Evolutionary conservation across 2,329 filamentous ascomycete species (phyloP).

Genomic region (Thermochaetoides dissita): DNA sequence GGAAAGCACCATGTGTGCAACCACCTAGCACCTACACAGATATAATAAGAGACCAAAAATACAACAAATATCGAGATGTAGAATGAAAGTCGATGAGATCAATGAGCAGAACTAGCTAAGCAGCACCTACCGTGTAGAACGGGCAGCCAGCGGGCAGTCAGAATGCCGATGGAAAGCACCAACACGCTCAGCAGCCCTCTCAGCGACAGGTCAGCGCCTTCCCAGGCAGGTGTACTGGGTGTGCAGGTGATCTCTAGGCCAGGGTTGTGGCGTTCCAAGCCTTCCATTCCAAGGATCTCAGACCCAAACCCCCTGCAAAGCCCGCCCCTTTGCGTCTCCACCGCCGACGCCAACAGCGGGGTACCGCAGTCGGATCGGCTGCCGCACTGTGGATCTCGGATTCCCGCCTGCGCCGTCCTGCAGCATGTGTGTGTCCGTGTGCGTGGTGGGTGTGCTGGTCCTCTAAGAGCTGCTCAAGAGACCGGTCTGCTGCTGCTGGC

Average conservation of each 20-base stretch:
- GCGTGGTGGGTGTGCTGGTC: no score
- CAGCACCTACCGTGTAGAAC: no score
- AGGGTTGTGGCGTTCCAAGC: conserved; percentile 6
- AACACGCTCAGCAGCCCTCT: conserved; percentile 2
- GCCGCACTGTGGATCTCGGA: conserved; percentile 9
- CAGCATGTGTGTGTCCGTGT: conserved; percentile 1
- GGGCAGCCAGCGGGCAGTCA: no score
- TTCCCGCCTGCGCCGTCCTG: background rate
- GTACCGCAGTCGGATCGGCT: conserved; percentile 14
- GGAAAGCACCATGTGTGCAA: no score
- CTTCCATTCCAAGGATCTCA: background rate
- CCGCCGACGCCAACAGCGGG: conserved; percentile 10
- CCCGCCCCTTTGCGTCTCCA: conserved; percentile 1
- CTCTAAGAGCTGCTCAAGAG: no score
- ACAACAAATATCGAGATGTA: no score
- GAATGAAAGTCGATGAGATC: no score
- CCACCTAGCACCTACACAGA: no score
- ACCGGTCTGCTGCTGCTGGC: no score
- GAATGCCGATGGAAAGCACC: conserved; percentile 1
- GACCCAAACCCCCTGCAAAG: conserved; percentile 6
- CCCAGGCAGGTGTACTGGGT: background rate
- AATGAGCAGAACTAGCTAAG: no score
- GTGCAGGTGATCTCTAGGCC: conserved; percentile 16
- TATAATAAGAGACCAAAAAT: no score
- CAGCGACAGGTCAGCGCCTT: no score